Percentiles rank a stretch among this genome's conserved stretches.
phyloP scores from a whole-genome alignment of 2,329 filamentous ascomycete genomes.

The Tolypocladium inflatum region DNA sequence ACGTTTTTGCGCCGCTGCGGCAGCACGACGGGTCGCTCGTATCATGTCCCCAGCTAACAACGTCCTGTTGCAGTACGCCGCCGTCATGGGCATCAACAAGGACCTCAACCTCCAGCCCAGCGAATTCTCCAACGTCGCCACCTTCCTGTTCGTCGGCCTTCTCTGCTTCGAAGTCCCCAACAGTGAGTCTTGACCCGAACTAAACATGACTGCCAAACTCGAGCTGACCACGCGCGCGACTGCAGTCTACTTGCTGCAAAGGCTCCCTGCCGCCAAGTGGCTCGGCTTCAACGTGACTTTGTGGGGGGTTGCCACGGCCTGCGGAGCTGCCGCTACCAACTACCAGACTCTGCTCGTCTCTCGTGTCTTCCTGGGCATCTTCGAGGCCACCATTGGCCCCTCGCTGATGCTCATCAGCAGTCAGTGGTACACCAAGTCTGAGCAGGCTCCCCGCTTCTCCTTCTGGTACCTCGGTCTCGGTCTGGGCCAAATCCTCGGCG shows the following conservation, averaged over 20 bases:
- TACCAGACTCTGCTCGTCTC: slow-evolving; percentile 44
- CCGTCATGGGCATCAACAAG: slow-evolving; percentile 52
- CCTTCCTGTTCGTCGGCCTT: slow-evolving; percentile 53
- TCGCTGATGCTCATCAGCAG: slow-evolving; percentile 52
- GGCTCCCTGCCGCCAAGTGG: slow-evolving; percentile 50
- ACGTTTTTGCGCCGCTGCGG: not conserved
- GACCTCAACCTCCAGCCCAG: slow-evolving; percentile 46
- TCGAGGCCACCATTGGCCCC: slow-evolving; percentile 51
- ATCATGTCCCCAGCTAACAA: not conserved
- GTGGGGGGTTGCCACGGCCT: slow-evolving; percentile 49
- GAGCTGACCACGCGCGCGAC: not conserved
- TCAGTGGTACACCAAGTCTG: slow-evolving; percentile 52
- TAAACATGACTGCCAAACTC: not conserved
- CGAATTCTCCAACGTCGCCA: slow-evolving; percentile 53
- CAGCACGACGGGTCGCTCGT: not conserved
- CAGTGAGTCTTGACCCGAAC: slow-evolving; percentile 24
- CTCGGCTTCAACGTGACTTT: slow-evolving; percentile 47
- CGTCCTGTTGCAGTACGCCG: slow-evolving; percentile 40
- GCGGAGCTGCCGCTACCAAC: slow-evolving; percentile 41
- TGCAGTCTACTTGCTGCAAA: slow-evolving; percentile 47
- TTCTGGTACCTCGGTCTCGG: slow-evolving; percentile 54
- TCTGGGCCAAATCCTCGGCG: slow-evolving; percentile 51
- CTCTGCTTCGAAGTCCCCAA: slow-evolving; percentile 51
- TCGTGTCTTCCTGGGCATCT: slow-evolving; percentile 49
- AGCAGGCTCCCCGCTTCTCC: slow-evolving; percentile 49